Conservation (phyloP, 2,329 filamentous ascomycete genomes). For the Clarireedia monteithiana region DNA sequence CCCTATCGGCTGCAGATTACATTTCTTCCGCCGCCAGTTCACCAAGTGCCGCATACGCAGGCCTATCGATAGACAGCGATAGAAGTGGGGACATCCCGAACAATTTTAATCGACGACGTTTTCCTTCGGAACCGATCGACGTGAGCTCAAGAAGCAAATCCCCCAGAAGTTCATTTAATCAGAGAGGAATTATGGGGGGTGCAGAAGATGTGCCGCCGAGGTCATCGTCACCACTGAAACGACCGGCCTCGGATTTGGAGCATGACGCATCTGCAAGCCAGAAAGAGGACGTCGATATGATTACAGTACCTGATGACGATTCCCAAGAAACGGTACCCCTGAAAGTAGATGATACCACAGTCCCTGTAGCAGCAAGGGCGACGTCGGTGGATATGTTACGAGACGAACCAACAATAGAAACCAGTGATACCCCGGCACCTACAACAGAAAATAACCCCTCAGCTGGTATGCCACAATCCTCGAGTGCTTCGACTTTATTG, state of each 20-base stretch:
- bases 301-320: constrained; percentile 15
- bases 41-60: constrained; percentile 48
- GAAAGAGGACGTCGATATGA: constrained; percentile 30
- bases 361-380: constrained; percentile 10
- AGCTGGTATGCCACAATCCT: background rate
- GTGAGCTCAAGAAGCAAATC: constrained; percentile 37
- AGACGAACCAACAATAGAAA: constrained; percentile 9
- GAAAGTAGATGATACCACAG: constrained; percentile 7
- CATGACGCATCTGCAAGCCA: constrained; percentile 19
- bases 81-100: constrained; percentile 32
- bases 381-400: constrained; percentile 22
- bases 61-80: constrained; percentile 50
- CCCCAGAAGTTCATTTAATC: constrained; percentile 38
- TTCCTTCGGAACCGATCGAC: constrained; percentile 29
- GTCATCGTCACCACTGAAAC: constrained; percentile 58
- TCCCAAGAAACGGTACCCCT: background rate
- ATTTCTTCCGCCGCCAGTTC: constrained; percentile 50
- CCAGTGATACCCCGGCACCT: background rate
- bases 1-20: constrained; percentile 40
- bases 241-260: constrained; percentile 42
- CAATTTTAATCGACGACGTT: constrained; percentile 22
- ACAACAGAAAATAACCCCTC: constrained; percentile 5
- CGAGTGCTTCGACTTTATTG: background rate
- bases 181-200: constrained; percentile 51
- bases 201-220: constrained; percentile 50